phyloP scores from a whole-genome alignment of 2,329 filamentous ascomycete genomes.

The Exophiala sp. region DNA sequence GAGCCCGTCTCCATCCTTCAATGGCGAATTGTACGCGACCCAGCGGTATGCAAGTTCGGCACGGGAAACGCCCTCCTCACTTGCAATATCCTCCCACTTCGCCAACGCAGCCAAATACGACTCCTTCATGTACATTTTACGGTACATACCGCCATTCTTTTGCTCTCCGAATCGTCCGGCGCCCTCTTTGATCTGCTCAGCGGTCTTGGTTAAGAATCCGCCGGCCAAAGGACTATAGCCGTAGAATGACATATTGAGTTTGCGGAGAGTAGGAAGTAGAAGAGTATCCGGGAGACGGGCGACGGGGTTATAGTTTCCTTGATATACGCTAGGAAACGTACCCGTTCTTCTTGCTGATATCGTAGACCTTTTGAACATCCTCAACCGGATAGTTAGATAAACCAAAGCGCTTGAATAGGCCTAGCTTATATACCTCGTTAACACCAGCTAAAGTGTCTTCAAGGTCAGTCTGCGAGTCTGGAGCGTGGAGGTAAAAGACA shows the following conservation, averaged over 20 bases:
- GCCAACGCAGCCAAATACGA: conserved; percentile 32
- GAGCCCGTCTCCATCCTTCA: conserved; percentile 32
- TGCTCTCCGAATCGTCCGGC: conserved; percentile 33
- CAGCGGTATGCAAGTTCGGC: conserved; percentile 38
- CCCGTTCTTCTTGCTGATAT: conserved; percentile 34
- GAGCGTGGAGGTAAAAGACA: conserved; percentile 37
- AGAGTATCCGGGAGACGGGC: conserved; percentile 35
- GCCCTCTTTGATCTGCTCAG: conserved; percentile 30
- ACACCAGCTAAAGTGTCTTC: conserved; percentile 37
- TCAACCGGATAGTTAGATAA: conserved; percentile 37
- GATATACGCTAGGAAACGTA: conserved; percentile 40
- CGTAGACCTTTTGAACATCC: conserved; percentile 33
- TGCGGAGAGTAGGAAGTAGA: conserved; percentile 37
- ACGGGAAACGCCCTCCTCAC: conserved; percentile 28
- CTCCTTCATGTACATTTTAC: conserved; percentile 30
- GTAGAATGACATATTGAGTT: conserved; percentile 32
- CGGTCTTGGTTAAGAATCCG: conserved; percentile 38
- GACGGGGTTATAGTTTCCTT: conserved; percentile 40
- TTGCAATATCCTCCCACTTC: conserved; percentile 31
- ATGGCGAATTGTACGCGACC: conserved; percentile 33
- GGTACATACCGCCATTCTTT: conserved; percentile 27
- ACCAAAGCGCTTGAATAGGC: conserved; percentile 36
- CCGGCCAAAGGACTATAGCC: conserved; percentile 32
- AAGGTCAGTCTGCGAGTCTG: conserved; percentile 35
- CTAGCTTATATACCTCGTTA: conserved; percentile 33